A percentile compares a stretch with the other conserved stretches of the same genome.
Evolutionary conservation across 208 protist species (phyloP).

Genomic region (Strigomonas culicis): DNA sequence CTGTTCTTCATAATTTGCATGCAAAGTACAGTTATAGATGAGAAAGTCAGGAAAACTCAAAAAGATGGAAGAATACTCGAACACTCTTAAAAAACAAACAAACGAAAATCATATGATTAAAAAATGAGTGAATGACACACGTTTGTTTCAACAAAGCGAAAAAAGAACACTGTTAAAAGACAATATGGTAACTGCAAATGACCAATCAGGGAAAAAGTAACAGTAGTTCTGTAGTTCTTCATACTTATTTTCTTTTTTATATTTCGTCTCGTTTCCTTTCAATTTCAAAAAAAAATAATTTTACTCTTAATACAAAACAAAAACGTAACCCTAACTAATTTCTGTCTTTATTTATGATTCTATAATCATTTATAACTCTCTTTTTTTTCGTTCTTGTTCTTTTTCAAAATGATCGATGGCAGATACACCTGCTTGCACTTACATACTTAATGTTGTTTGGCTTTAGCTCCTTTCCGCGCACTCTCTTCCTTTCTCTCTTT

Average conservation of each 20-base stretch:
- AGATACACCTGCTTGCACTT: no score
- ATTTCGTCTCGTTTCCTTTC: background rate
- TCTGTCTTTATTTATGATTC: background rate
- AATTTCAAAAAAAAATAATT: background rate
- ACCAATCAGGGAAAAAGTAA: background rate
- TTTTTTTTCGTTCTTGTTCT: no score
- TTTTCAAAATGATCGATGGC: no score
- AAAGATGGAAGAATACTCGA: background rate
- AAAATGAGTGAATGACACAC: background rate
- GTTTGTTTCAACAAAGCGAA: background rate
- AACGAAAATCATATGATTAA: slow-evolving; percentile 4
- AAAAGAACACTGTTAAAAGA: slow-evolving; percentile 3
- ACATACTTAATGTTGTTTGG: no score
- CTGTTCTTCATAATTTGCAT: no score
- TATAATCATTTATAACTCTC: no score
- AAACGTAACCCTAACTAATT: background rate
- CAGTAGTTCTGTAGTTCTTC: background rate
- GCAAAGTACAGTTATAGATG: no score
- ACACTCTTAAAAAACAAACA: slow-evolving; percentile 11
- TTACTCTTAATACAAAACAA: no score
- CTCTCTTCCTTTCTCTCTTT: background rate
- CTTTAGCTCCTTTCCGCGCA: no score
- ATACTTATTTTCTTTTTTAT: slow-evolving; percentile 15
- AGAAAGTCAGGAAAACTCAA: no score
- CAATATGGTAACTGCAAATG: slow-evolving; percentile 7